Conservation (phyloP, 148 eudicot species). For the Chenopodium quinoa region DNA sequence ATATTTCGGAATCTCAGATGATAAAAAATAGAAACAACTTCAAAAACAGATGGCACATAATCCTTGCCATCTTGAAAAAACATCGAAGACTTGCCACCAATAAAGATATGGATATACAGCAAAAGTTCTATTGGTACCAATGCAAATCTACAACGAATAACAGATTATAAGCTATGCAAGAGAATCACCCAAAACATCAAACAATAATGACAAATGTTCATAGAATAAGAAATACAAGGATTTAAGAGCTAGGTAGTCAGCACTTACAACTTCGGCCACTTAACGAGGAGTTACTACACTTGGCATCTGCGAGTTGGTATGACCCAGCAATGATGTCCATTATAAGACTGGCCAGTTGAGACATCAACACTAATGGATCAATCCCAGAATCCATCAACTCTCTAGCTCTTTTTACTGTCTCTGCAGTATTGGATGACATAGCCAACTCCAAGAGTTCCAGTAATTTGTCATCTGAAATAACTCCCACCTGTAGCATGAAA, state of each 20-base stretch:
- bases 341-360: constrained; percentile 85
- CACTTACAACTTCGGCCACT: constrained; percentile 79
- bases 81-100: not conserved
- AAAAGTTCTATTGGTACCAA: not conserved
- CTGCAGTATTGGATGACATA: constrained; percentile 87
- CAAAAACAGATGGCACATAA: not conserved
- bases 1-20: not conserved
- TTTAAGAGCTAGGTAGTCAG: not conserved
- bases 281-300: constrained; percentile 42
- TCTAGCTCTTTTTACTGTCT: constrained; percentile 87
- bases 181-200: not conserved
- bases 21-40: not conserved
- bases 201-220: not conserved
- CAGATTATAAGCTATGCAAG: not conserved
- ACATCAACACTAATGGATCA: constrained; percentile 83
- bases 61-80: not conserved
- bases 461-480: constrained; percentile 85
- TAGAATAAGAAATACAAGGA: not conserved
- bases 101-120: not conserved
- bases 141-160: not conserved
- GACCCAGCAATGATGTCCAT: constrained; percentile 94
- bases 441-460: constrained; percentile 89
- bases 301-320: constrained; percentile 51
- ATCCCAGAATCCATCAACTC: constrained; percentile 90
- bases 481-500: constrained; percentile 59